Percentiles rank a stretch among this genome's conserved stretches.
Conservation (phyloP, 345 rosid species). For the Noccaea caerulescens region DNA sequence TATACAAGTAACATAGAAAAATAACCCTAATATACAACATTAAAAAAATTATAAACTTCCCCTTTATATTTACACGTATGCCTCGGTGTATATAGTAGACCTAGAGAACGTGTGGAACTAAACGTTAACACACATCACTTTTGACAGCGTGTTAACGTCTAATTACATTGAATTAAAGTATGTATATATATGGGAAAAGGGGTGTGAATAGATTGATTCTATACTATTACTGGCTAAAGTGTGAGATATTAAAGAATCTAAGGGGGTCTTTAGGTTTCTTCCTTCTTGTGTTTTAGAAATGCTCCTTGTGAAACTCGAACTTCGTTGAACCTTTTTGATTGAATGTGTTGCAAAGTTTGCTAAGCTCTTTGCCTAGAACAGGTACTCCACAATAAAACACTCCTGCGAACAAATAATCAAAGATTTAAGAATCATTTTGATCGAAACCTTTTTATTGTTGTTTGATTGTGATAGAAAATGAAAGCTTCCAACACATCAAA, state of each 20-base stretch:
- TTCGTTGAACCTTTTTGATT: conserved; percentile 93
- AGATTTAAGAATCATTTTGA: not conserved
- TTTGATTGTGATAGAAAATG: conserved; percentile 30
- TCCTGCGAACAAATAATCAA: conserved; percentile 51
- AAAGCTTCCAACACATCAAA: conserved; percentile 4
- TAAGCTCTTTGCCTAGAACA: conserved; percentile 84
- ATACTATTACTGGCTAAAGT: conserved; percentile 36
- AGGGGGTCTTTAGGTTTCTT: conserved; percentile 21
- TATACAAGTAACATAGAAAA: conserved; percentile 24
- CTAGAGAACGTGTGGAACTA: conserved; percentile 36
- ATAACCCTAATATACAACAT: conserved; percentile 3
- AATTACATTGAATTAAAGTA: conserved; percentile 12
- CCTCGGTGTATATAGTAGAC: conserved; percentile 28
- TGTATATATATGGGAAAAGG: not conserved
- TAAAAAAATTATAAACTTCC: not conserved
- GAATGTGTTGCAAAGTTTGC: conserved; percentile 87
- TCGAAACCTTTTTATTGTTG: not conserved
- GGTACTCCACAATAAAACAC: conserved; percentile 98
- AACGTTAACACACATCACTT: conserved; percentile 45
- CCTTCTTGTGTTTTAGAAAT: conserved; percentile 55
- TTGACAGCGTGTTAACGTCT: conserved; percentile 43
- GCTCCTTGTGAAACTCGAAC: conserved; percentile 98
- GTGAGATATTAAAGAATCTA: conserved; percentile 36
- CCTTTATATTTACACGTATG: conserved; percentile 43
- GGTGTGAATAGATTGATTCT: conserved; percentile 5